A percentile compares a stretch with the other conserved stretches of the same genome.
Evolutionary conservation across 768 basidiomycete species (phyloP).

Genomic region (Lentinula lateritia): DNA sequence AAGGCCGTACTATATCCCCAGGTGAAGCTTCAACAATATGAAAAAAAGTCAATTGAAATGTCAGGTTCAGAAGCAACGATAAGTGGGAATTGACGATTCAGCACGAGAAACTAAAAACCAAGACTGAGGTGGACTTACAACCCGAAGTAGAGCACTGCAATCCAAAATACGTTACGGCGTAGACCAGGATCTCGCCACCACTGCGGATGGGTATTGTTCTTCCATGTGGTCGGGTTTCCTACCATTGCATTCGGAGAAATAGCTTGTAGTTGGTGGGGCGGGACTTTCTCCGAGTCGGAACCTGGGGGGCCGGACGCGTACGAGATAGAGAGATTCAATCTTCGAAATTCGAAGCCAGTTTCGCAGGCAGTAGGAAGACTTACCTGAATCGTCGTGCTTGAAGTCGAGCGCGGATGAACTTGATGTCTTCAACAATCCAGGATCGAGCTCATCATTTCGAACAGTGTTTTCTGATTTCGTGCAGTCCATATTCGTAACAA

Average conservation of each 20-base stretch:
- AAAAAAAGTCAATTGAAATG: not conserved
- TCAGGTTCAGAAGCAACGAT: not conserved
- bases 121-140: not conserved
- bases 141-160: slow-evolving; percentile 1
- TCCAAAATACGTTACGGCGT: slow-evolving; percentile 1
- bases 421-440: not conserved
- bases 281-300: not conserved
- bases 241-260: not conserved
- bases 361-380: not conserved
- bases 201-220: slow-evolving; percentile 1
- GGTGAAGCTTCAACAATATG: not conserved
- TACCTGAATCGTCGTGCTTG: not conserved
- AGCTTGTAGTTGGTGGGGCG: not conserved
- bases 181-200: slow-evolving; percentile 4
- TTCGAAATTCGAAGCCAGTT: not conserved
- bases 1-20: slow-evolving; percentile 5
- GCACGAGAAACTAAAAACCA: not conserved
- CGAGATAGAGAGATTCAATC: not conserved
- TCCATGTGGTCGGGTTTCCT: not conserved
- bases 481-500: not conserved
- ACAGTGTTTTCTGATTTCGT: not conserved
- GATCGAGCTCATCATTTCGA: not conserved
- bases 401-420: not conserved
- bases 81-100: not conserved
- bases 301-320: not conserved